Evolutionary conservation across 345 rosid genomes (phyloP).

Genomic region (Populus tremula): DNA sequence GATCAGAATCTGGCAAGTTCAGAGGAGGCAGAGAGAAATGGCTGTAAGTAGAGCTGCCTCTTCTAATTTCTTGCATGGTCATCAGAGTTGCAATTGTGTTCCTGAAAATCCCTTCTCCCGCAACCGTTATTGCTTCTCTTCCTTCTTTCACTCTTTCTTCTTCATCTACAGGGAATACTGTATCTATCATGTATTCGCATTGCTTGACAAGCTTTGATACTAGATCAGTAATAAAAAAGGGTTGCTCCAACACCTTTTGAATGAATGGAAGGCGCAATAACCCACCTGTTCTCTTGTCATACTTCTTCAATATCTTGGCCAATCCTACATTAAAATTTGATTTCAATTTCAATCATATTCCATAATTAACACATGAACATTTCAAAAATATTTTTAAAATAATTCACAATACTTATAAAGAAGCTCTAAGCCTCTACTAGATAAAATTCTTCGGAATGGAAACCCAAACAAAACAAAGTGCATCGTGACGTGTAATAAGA

Average conservation of each 20-base stretch:
- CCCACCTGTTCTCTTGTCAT: conserved; percentile 72
- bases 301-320: conserved; percentile 85
- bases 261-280: conserved; percentile 59
- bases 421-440: too few species aligned
- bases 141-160: conserved; percentile 12
- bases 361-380: too few species aligned
- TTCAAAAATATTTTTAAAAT: too few species aligned
- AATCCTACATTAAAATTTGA: conserved; percentile 40
- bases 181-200: conserved; percentile 60
- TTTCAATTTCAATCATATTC: too few species aligned
- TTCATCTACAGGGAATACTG: conserved; percentile 45
- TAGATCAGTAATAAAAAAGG: conserved; percentile 76
- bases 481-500: too few species aligned
- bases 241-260: conserved; percentile 63
- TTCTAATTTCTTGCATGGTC: conserved; percentile 78
- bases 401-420: too few species aligned
- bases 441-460: too few species aligned
- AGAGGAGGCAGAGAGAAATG: conserved; percentile 78
- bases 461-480: too few species aligned
- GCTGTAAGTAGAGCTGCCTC: conserved; percentile 68
- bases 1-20: conserved; percentile 53
- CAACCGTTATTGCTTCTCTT: conserved; percentile 30
- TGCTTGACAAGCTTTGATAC: conserved; percentile 71
- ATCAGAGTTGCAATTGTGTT: conserved; percentile 67
- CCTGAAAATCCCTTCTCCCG: conserved; percentile 64